phyloP scores from a whole-genome alignment of 2,329 filamentous ascomycete genomes.

The Allantophomopsis lycopodina region DNA sequence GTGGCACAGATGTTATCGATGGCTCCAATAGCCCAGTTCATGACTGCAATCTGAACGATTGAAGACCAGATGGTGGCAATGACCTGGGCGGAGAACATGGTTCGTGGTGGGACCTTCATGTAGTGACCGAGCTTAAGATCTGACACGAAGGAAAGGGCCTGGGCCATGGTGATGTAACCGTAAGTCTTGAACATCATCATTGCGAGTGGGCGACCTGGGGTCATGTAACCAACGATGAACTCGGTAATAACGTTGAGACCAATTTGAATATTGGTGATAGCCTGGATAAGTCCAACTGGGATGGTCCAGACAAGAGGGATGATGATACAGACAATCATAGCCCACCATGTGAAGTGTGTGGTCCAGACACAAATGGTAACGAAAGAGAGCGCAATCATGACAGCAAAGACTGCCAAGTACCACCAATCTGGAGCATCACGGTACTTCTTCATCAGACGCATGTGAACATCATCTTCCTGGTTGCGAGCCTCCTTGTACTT shows the following conservation, averaged over 20 bases:
- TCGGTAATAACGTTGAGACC: constrained; percentile 59
- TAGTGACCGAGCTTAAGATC: constrained; percentile 48
- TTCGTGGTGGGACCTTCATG: constrained; percentile 46
- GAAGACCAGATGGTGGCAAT: constrained; percentile 31
- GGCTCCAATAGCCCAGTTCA: constrained; percentile 30
- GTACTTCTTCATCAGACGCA: constrained; percentile 41
- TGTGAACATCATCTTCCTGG: constrained; percentile 29
- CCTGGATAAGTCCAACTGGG: constrained; percentile 51
- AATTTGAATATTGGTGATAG: constrained; percentile 46
- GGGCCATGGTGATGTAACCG: constrained; percentile 49
- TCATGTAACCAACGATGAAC: constrained; percentile 59
- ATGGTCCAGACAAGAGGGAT: constrained; percentile 36
- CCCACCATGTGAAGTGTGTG: constrained; percentile 15
- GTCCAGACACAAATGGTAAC: constrained; percentile 7
- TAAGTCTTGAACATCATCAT: constrained; percentile 72
- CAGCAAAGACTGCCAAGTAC: constrained; percentile 31
- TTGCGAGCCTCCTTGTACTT: neutral
- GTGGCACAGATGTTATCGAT: constrained; percentile 28
- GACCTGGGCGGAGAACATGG: constrained; percentile 34
- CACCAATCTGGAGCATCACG: constrained; percentile 41
- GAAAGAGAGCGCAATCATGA: constrained; percentile 31
- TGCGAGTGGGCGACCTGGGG: constrained; percentile 46
- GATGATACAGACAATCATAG: constrained; percentile 12
- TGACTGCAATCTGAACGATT: constrained; percentile 32
- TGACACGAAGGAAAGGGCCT: constrained; percentile 3